Conservation (phyloP, 192 early-diverging fungal species). For the Endogone sp. region DNA sequence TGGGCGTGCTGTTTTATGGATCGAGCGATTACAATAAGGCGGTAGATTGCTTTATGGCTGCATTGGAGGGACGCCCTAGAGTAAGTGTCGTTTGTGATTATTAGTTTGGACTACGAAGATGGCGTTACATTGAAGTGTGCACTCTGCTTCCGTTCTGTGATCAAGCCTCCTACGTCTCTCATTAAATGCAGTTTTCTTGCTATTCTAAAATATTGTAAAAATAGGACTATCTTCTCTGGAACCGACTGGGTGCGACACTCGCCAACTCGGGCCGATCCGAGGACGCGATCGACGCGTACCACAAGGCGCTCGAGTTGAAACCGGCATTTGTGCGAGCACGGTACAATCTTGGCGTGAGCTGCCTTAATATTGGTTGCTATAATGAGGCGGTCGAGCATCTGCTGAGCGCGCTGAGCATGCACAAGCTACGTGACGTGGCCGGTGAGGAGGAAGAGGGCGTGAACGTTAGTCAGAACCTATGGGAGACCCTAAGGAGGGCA, state of each 20-base stretch:
- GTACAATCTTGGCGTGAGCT: constrained; percentile 95
- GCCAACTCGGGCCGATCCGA: constrained; percentile 79
- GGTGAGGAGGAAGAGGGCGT: constrained; percentile 29
- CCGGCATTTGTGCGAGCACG: constrained; percentile 95
- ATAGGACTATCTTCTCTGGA: constrained; percentile 92
- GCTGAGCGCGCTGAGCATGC: constrained; percentile 80
- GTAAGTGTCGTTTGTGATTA: constrained; percentile 19
- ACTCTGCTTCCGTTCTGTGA: too few species aligned
- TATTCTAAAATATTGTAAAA: background rate
- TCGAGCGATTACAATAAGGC: constrained; percentile 91
- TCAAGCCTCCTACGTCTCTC: too few species aligned
- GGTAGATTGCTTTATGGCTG: constrained; percentile 94
- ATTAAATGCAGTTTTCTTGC: too few species aligned
- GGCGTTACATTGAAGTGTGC: background rate
- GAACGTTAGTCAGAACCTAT: constrained; percentile 61
- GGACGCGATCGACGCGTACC: constrained; percentile 92
- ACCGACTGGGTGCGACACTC: constrained; percentile 94
- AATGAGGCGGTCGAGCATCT: constrained; percentile 93
- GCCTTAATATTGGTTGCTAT: constrained; percentile 89
- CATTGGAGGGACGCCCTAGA: constrained; percentile 74
- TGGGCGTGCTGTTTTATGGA: constrained; percentile 95
- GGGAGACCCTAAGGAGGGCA: constrained; percentile 58
- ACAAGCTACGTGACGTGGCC: constrained; percentile 33
- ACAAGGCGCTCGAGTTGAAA: constrained; percentile 88
- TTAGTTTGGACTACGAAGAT: background rate